Percentiles rank a stretch among this genome's conserved stretches.
Conservation (phyloP, 352 stramenopile genomes). For the Globisporangium polare region DNA sequence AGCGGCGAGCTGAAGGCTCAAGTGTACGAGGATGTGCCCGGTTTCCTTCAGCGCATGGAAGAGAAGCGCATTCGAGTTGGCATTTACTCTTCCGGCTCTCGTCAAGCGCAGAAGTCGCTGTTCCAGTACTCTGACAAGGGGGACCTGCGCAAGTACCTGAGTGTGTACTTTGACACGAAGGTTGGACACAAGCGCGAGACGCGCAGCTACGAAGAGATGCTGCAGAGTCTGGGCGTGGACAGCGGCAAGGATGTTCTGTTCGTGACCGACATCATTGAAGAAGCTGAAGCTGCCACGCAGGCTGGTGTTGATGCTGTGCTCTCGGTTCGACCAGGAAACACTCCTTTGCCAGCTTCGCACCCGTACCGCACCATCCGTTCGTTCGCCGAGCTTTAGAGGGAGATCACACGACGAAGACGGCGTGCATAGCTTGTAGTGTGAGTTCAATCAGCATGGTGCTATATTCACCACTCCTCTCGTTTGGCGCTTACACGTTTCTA, state of each 20-base stretch:
- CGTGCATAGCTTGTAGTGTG: conserved; percentile 1
- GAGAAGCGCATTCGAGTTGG: conserved; percentile 69
- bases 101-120: conserved; percentile 80
- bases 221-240: conserved; percentile 76
- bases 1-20: conserved; percentile 84
- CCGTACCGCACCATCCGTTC: conserved; percentile 53
- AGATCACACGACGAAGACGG: background rate
- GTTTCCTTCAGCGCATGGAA: conserved; percentile 80
- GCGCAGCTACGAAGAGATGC: conserved; percentile 78
- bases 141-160: conserved; percentile 69
- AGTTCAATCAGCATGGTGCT: conserved; percentile 4
- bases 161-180: conserved; percentile 84
- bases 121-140: conserved; percentile 85
- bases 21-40: conserved; percentile 90
- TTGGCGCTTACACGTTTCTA: background rate
- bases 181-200: conserved; percentile 77
- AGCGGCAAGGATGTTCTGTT: conserved; percentile 81
- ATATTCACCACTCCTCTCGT: background rate
- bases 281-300: conserved; percentile 69
- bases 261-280: conserved; percentile 85
- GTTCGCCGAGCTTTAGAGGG: conserved; percentile 48
- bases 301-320: conserved; percentile 71
- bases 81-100: conserved; percentile 94
- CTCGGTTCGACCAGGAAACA: conserved; percentile 85
- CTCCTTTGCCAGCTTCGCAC: conserved; percentile 51